A percentile compares a stretch with the other conserved stretches of the same genome.
Evolutionary conservation across 129 eudicot species (phyloP).

Genomic region (Calendula officinalis): DNA sequence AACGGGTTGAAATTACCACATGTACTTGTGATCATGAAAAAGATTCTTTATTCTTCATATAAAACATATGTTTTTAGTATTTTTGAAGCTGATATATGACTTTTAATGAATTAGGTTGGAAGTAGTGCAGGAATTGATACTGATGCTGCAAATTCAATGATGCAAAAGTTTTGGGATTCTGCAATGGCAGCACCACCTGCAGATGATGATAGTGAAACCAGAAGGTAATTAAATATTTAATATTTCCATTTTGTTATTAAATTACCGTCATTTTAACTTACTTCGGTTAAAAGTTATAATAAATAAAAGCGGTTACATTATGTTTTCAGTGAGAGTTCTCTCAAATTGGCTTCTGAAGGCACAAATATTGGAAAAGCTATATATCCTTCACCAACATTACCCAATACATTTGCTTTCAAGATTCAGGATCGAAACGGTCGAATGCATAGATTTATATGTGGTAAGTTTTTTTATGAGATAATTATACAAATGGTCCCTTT

Average conservation of each 20-base stretch:
- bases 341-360: conserved; percentile 78
- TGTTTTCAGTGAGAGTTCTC: conserved; percentile 68
- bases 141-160: conserved; percentile 76
- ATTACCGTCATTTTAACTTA: not conserved
- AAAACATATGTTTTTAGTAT: not conserved
- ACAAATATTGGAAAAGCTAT: conserved; percentile 56
- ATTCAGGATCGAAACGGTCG: conserved; percentile 85
- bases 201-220: conserved; percentile 77
- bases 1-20: not conserved
- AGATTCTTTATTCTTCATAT: too few species aligned
- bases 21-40: too few species aligned
- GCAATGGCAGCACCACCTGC: conserved; percentile 75
- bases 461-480: conserved; percentile 35
- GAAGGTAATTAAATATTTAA: conserved; percentile 45
- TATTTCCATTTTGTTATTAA: not conserved
- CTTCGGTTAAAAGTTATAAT: conserved; percentile 11
- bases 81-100: conserved; percentile 8
- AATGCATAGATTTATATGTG: conserved; percentile 88
- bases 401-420: conserved; percentile 74
- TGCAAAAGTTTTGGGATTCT: conserved; percentile 98
- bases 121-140: conserved; percentile 63
- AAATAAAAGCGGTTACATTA: conserved; percentile 1
- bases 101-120: conserved; percentile 56
- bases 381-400: conserved; percentile 49
- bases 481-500: too few species aligned